Percentiles rank a stretch among this genome's conserved stretches.
These are phyloP conservation scores for Coemansia sp. DNA, from an alignment of 192 early-diverging fungal species.

Conservation along the genomic window DNA sequence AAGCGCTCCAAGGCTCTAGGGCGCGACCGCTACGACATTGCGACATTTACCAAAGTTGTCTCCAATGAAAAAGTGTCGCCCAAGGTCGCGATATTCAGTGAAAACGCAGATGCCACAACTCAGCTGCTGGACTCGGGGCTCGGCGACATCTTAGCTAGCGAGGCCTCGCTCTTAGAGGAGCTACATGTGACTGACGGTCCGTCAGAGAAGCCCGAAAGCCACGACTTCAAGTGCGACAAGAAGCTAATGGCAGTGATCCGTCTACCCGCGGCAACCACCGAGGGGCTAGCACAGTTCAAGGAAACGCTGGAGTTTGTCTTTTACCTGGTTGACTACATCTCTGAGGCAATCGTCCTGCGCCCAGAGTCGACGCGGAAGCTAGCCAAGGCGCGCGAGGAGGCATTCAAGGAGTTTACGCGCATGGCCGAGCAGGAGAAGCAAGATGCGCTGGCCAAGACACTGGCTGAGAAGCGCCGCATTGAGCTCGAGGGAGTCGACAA, in stretches of 20 bases:
- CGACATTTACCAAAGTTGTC: constrained; percentile 37
- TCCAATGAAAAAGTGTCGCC: constrained; percentile 23
- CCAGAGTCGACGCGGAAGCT: constrained; percentile 58
- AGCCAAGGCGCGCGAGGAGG: constrained; percentile 62
- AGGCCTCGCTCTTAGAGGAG: constrained; percentile 54
- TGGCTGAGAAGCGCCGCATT: constrained; percentile 65
- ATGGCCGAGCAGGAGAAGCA: constrained; percentile 65
- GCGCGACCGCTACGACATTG: constrained; percentile 65
- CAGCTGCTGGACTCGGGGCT: constrained; percentile 57
- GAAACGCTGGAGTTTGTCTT: constrained; percentile 51
- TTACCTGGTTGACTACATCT: constrained; percentile 41
- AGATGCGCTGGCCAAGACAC: constrained; percentile 64
- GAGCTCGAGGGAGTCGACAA: constrained; percentile 65
- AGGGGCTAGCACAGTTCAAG: constrained; percentile 14
- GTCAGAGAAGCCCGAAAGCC: constrained; percentile 57
- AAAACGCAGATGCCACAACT: constrained; percentile 56
- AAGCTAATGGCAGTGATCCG: constrained; percentile 40
- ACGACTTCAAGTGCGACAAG: constrained; percentile 55
- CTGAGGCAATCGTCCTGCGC: constrained; percentile 27
- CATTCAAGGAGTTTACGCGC: constrained; percentile 63
- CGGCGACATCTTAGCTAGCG: constrained; percentile 36
- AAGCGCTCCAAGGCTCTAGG: constrained; percentile 55
- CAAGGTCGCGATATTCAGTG: constrained; percentile 56
- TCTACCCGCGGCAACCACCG: constrained; percentile 28
- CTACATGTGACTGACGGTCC: constrained; percentile 63